Evolutionary conservation across 108 stramenopile species (phyloP), one percentile per base, ranked within the genome.

Genomic region (Bacterosira constricta): DNA sequence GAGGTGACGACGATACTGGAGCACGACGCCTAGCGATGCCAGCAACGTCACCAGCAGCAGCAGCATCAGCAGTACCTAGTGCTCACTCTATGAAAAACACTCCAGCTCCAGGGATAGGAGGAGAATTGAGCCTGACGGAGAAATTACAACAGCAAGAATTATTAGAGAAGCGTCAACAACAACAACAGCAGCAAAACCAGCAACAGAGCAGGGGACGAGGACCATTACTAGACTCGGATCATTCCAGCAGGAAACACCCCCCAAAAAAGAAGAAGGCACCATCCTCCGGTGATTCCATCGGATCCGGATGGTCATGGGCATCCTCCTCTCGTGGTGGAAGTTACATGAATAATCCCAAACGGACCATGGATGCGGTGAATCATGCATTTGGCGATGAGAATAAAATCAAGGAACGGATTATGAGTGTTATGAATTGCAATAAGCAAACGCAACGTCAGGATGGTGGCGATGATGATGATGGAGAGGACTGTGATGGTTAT

Each of bases 121-220:
- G n/a, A n/a, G n/a, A n/a, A n/a, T n/a, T 13, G 63, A 34, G 45
- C 45, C 47, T 63, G 21, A 46, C 63, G 17, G 63, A 63, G 27
- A 63, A 34, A 31, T 20, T 63, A 34, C 63, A 44, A 7, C 47
- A 29, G 10, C 57, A 47, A 2, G 15, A 50, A 20, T 18, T 50
- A 47, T 20, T 50, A 17, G 30, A 12, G 52, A 30, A 52, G 49
- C 51, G 47, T 17, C 26, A 66, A 35, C 12, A 30, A 23, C 26
- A 56, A 18, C 29, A 29, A 41, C 53, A 67, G 37, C 37, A 54
- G 27, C 59, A 44, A 54, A 9, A 41, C 21, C 39, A n/a, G 36
- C 21, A 27, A 54, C 36, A 39, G 53, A 29, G n/a, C 17, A 8
- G 20, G 35, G 26, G 35, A 7, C 6, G 57, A 2, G 58, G 39